Conservation (phyloP, 192 early-diverging fungal genomes). For the Podila epigama region DNA sequence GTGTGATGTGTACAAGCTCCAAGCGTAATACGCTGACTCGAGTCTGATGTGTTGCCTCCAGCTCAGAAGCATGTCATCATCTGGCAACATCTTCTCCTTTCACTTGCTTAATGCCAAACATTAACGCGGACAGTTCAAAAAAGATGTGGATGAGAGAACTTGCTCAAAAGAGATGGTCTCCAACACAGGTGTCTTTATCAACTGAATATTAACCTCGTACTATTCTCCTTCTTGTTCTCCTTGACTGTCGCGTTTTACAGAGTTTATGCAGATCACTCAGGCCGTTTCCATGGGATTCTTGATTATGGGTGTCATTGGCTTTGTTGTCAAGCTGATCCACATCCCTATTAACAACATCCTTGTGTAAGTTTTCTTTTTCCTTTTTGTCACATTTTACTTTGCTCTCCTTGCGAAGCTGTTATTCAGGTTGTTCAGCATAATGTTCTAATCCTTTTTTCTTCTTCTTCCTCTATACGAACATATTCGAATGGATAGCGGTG, state of each 20-base stretch:
- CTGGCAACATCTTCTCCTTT: no score
- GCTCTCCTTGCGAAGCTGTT: background rate
- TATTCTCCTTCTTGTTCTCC: background rate
- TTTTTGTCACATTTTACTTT: background rate
- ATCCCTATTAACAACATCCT: slow-evolving; percentile 99
- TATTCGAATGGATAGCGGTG: no score
- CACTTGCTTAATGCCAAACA: no score
- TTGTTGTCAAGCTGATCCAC: slow-evolving; percentile 99
- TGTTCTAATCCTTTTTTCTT: background rate
- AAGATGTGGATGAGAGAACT: background rate
- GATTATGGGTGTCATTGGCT: slow-evolving; percentile 97
- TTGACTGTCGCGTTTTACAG: slow-evolving; percentile 56
- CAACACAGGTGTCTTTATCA: background rate
- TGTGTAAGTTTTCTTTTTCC: slow-evolving; percentile 60
- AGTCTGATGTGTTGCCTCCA: no score
- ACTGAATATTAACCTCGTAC: background rate
- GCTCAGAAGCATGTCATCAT: no score
- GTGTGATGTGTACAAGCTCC: no score
- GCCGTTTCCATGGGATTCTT: slow-evolving; percentile 96
- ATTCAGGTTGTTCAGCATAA: background rate
- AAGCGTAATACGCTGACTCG: no score
- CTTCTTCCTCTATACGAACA: background rate
- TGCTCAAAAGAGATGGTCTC: no score
- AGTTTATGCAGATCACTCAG: slow-evolving; percentile 93
- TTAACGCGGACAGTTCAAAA: no score